Conservation (phyloP, 1,284 basidiomycete genomes). For the Omphalotus olearius region DNA sequence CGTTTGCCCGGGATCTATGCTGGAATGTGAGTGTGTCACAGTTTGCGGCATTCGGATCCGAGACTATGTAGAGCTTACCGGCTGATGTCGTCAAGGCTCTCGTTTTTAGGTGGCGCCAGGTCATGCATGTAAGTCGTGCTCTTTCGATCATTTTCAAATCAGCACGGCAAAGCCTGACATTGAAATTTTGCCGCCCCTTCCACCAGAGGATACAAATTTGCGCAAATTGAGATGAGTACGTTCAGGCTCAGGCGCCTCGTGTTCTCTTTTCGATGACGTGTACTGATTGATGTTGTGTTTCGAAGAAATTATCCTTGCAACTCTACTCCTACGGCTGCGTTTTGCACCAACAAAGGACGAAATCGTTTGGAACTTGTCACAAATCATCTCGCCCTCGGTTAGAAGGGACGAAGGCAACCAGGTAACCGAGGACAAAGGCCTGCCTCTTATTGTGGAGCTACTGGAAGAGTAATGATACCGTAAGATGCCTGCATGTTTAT, state of each 20-base stretch:
- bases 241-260: slow-evolving; percentile 1
- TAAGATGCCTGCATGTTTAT: too few species aligned
- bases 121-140: slow-evolving; percentile 35
- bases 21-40: slow-evolving; percentile 30
- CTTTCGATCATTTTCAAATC: neutral
- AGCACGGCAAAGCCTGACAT: neutral
- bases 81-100: slow-evolving; percentile 25
- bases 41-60: neutral
- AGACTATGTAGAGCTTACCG: slow-evolving; percentile 1
- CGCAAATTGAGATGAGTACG: slow-evolving; percentile 38
- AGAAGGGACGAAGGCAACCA: slow-evolving; percentile 14
- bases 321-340: slow-evolving; percentile 27
- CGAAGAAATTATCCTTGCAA: slow-evolving; percentile 34
- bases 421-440: slow-evolving; percentile 28
- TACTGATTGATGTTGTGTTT: neutral
- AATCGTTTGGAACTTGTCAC: slow-evolving; percentile 39
- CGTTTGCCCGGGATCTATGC: slow-evolving; percentile 34
- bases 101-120: slow-evolving; percentile 35
- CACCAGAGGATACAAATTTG: slow-evolving; percentile 37
- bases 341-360: slow-evolving; percentile 29
- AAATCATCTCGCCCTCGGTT: slow-evolving; percentile 38
- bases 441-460: slow-evolving; percentile 27
- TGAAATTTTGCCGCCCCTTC: neutral
- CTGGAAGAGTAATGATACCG: neutral
- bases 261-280: neutral